Conservation (phyloP, 1,139 yeast species). For the Hyphopichia khmerensis region DNA sequence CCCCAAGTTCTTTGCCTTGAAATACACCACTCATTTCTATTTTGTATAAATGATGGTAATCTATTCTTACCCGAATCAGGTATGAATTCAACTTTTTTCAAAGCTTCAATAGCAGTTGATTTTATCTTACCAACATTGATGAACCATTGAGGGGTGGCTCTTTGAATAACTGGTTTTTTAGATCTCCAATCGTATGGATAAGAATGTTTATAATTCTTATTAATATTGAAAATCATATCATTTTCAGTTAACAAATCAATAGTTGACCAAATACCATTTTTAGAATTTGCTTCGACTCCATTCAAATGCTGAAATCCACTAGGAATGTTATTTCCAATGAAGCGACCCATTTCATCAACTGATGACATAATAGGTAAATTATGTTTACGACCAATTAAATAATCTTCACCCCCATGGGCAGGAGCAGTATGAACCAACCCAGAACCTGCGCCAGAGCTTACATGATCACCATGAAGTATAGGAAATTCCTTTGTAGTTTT, state of each 20-base stretch:
- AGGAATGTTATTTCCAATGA: constrained; percentile 45
- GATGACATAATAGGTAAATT: constrained; percentile 67
- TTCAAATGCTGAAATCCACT: constrained; percentile 40
- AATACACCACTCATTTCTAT: constrained; percentile 95
- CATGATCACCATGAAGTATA: constrained; percentile 78
- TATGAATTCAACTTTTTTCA: constrained; percentile 61
- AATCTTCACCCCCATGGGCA: constrained; percentile 96
- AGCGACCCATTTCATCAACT: constrained; percentile 74
- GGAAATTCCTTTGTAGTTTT: constrained; percentile 44
- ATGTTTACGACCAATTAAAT: constrained; percentile 61
- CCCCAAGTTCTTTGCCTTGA: constrained; percentile 99
- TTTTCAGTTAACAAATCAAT: constrained; percentile 39
- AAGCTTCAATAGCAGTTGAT: constrained; percentile 55
- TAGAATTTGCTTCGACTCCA: constrained; percentile 60
- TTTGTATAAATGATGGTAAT: constrained; percentile 66
- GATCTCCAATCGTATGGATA: constrained; percentile 98
- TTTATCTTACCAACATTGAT: constrained; percentile 81
- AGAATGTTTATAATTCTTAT: constrained; percentile 65
- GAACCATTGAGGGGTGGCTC: constrained; percentile 98
- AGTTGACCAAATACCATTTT: constrained; percentile 48
- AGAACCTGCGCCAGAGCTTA: constrained; percentile 80
- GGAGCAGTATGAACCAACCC: constrained; percentile 98
- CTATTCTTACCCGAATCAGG: constrained; percentile 76
- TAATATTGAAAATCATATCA: constrained; percentile 48
- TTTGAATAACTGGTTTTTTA: constrained; percentile 88